A percentile compares a stretch with the other conserved stretches of the same genome.
These are phyloP conservation scores for Globisporangium mamillatum DNA, from an alignment of 352 stramenopile species.

Conservation along the genomic window DNA sequence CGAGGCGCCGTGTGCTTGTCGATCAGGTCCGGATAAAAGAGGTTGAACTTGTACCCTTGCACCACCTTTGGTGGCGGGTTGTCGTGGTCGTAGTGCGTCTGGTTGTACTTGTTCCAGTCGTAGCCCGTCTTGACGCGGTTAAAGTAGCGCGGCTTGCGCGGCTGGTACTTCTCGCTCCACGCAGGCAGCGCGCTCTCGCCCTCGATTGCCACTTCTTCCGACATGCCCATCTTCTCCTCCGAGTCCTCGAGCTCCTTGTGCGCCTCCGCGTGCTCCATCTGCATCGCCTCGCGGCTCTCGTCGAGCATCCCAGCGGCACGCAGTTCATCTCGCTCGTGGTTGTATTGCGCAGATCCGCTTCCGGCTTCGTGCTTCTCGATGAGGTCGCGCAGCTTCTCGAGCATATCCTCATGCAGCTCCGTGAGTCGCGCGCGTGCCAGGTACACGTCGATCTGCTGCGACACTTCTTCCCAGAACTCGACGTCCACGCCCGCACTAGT, in stretches of 20 bases:
- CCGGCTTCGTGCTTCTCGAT: slow-evolving; percentile 34
- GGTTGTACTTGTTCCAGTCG: slow-evolving; percentile 99
- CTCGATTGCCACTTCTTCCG: slow-evolving; percentile 88
- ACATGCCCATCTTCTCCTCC: slow-evolving; percentile 81
- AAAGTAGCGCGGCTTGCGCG: slow-evolving; percentile 98
- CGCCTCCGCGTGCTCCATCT: slow-evolving; percentile 62
- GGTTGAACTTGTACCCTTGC: slow-evolving; percentile 99
- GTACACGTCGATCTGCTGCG: slow-evolving; percentile 91
- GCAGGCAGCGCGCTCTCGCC: slow-evolving; percentile 50
- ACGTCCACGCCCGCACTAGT: slow-evolving; percentile 80
- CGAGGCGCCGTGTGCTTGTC: slow-evolving; percentile 94
- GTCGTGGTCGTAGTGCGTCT: slow-evolving; percentile 99
- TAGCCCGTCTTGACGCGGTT: slow-evolving; percentile 99
- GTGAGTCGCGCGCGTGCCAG: slow-evolving; percentile 85
- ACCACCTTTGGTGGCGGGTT: slow-evolving; percentile 99
- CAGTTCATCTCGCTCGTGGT: not conserved
- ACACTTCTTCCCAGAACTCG: slow-evolving; percentile 93
- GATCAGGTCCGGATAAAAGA: slow-evolving; percentile 99
- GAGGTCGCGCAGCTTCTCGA: slow-evolving; percentile 88
- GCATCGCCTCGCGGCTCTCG: slow-evolving; percentile 58
- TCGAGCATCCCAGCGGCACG: slow-evolving; percentile 28
- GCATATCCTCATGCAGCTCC: slow-evolving; percentile 93
- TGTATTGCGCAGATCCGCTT: not conserved
- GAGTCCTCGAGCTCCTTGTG: slow-evolving; percentile 63
- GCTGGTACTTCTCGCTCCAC: slow-evolving; percentile 97